Conservation (phyloP, 768 basidiomycete species). For the Amanita fuliginea region DNA sequence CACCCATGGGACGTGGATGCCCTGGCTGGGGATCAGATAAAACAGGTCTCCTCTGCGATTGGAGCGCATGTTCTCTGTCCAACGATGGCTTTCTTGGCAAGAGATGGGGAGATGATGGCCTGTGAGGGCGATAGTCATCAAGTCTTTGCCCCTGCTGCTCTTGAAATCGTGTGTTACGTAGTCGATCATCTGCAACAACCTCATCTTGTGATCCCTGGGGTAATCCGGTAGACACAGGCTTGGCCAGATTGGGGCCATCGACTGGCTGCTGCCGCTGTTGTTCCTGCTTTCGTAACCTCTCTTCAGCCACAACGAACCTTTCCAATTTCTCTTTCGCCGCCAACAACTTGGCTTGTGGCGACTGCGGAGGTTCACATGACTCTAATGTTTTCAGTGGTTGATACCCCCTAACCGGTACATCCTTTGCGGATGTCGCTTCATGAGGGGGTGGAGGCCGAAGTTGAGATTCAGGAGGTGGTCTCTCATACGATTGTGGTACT, state of each 20-base stretch:
- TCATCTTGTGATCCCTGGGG: background rate
- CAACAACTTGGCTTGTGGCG: background rate
- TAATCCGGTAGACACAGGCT: background rate
- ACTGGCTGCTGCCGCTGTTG: background rate
- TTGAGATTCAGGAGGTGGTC: background rate
- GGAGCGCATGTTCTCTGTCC: background rate
- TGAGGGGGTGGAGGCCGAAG: conserved; percentile 11
- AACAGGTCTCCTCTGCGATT: background rate
- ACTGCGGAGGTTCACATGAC: background rate
- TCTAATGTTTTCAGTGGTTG: background rate
- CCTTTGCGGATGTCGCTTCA: conserved; percentile 15
- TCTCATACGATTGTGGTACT: background rate
- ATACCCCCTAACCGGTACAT: background rate
- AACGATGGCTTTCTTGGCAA: background rate
- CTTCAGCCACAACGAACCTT: background rate
- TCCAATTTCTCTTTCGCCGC: background rate
- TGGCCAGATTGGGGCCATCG: background rate
- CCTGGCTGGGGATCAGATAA: background rate
- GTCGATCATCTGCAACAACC: background rate
- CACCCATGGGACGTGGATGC: background rate
- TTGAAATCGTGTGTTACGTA: background rate
- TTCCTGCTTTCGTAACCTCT: background rate
- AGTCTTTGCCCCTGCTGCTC: conserved; percentile 2
- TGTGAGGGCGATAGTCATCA: conserved; percentile 7
- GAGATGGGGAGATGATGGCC: conserved; percentile 5